Evolutionary conservation across 2,329 filamentous ascomycete species (phyloP).

Genomic region (Neocatenulostroma microsporum): DNA sequence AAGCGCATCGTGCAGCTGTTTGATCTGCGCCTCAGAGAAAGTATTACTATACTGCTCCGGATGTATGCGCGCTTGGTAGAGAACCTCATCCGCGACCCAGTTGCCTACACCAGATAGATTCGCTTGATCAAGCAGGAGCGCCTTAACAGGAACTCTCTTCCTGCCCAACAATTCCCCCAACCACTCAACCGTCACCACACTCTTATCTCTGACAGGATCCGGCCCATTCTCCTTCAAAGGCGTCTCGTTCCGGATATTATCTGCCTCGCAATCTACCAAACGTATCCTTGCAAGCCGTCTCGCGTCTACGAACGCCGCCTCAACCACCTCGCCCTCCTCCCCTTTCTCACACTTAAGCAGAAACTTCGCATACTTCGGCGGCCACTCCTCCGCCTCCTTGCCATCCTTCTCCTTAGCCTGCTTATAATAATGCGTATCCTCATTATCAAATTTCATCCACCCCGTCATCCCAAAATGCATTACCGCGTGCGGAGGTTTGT

Average conservation of each 20-base stretch:
- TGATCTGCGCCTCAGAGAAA: constrained; percentile 63
- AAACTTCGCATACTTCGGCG: constrained; percentile 86
- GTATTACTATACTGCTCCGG: constrained; percentile 90
- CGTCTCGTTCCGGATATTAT: constrained; percentile 64
- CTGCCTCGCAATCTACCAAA: constrained; percentile 70
- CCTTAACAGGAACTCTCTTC: constrained; percentile 82
- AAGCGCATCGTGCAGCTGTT: constrained; percentile 62
- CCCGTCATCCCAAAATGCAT: constrained; percentile 48
- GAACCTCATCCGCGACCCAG: constrained; percentile 92
- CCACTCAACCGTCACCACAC: constrained; percentile 69
- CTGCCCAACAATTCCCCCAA: constrained; percentile 60
- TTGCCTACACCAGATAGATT: constrained; percentile 91
- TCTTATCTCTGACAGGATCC: constrained; percentile 77
- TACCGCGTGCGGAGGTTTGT: constrained; percentile 70
- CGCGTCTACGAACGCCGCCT: constrained; percentile 74
- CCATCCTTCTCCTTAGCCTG: constrained; percentile 45
- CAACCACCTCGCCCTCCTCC: constrained; percentile 41
- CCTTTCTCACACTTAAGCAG: constrained; percentile 51
- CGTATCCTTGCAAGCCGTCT: constrained; percentile 72
- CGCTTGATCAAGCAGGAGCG: constrained; percentile 76
- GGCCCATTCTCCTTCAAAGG: constrained; percentile 89
- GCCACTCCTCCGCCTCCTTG: constrained; percentile 58
- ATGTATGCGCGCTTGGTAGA: constrained; percentile 82
- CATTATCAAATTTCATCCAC: constrained; percentile 81
- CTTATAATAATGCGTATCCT: constrained; percentile 73